These are phyloP conservation scores for Pycnococcus provasolii DNA, from an alignment of 139 green algal genomes.

Conservation along the genomic window DNA sequence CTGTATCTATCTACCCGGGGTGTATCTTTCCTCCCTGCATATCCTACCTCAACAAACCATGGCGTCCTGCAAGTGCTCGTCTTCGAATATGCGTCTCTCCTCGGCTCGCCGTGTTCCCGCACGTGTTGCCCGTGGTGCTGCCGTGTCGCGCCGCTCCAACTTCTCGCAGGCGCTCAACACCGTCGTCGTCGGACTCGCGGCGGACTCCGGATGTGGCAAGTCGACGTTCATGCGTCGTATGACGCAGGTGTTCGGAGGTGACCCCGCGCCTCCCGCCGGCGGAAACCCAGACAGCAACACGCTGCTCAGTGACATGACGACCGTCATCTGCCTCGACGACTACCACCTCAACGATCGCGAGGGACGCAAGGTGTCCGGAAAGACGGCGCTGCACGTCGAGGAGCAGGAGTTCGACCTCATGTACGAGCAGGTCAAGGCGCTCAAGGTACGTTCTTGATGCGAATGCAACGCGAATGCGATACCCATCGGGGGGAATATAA, in stretches of 20 bases:
- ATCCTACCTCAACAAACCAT: too few relatives aligned
- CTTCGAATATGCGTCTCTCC: too few relatives aligned
- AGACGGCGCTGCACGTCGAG: slow-evolving; percentile 86
- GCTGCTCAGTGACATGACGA: slow-evolving; percentile 94
- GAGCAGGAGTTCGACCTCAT: slow-evolving; percentile 98
- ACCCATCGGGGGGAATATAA: too few relatives aligned
- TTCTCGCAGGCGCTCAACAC: slow-evolving; percentile 39
- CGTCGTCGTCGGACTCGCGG: slow-evolving; percentile 91
- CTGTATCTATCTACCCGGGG: too few relatives aligned
- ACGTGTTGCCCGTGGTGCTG: too few relatives aligned
- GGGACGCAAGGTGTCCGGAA: slow-evolving; percentile 72
- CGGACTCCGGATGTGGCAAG: slow-evolving; percentile 98
- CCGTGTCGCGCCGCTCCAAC: not conserved
- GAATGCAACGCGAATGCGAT: too few relatives aligned
- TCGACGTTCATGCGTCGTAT: slow-evolving; percentile 99
- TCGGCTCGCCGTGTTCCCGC: too few relatives aligned
- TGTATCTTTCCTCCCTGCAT: too few relatives aligned
- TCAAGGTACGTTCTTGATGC: slow-evolving; percentile 49
- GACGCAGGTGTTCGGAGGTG: slow-evolving; percentile 92
- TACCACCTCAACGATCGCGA: slow-evolving; percentile 93
- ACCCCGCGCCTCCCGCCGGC: slow-evolving; percentile 74
- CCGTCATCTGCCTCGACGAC: slow-evolving; percentile 99
- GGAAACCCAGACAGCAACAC: slow-evolving; percentile 91
- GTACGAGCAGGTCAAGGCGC: slow-evolving; percentile 89
- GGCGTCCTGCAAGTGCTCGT: too few relatives aligned